Evolutionary conservation across 805 yeast genomes (phyloP), one percentile per base, ranked within the genome.

Genomic region (Jamesozyma rosinii): DNA sequence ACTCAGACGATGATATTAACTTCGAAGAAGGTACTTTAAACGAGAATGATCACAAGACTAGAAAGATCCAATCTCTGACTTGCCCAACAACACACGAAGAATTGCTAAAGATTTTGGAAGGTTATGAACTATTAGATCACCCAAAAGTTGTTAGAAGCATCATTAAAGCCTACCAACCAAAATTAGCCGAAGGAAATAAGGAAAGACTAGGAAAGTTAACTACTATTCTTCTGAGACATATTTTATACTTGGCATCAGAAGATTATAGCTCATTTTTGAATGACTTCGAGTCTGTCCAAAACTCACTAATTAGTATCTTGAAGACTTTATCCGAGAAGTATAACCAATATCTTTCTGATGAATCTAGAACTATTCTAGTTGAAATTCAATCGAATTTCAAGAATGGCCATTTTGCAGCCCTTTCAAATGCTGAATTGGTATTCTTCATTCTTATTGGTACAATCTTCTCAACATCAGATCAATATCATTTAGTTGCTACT

Each of bases 401-500:
- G 39, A 54, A 56, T 13, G 53, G 54, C 8, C 52, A 57, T 27
- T 70, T 67, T 46, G 70, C 74, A 26, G 63, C 59, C 35, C 52
- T 65, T 14, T 65, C 75, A 3, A 49, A 48, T 14, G 45, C 55
- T 1, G 95, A 88, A 57, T 63, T 87, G 45, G 63, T 85, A 5
- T 75, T 83, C 46, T 84, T 81, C 55, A 70, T 79, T 0, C 53
- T 87, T 4, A 70, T 89, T 44, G 97, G 97, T 5, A 69, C 73
- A 42, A 59, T 88, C 4, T 92, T 83, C 58, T 89, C 98, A 0
- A 87, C 97, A 0, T 92, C 98, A 0, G 99, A 92, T 68, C 89
- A 87, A 58, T 90, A 84, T 64, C 98, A 92, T 68, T 70, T 88
- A 46, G 83, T 92, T 10, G 89, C 81, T 4, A 89, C 96, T 0